A percentile compares a stretch with the other conserved stretches of the same genome.
Evolutionary conservation across 2,329 filamentous ascomycete species (phyloP).

Genomic region (Alternaria sp.): DNA sequence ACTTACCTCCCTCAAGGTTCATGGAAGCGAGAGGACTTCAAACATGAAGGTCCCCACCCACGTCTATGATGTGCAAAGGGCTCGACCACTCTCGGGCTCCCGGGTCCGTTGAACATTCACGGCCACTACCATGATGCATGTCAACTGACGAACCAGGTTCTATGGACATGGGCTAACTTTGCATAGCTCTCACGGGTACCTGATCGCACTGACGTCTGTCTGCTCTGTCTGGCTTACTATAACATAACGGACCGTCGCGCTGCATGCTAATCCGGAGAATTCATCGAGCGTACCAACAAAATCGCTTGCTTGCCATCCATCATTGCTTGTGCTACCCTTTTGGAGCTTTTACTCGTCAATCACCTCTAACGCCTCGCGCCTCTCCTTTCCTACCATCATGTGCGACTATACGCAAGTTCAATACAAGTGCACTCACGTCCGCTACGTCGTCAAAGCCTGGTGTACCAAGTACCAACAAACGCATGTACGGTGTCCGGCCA

Average conservation of each 20-base stretch:
- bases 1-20: slow-evolving; percentile 20
- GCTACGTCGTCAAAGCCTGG: slow-evolving; percentile 64
- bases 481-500: slow-evolving; percentile 62
- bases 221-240: slow-evolving; percentile 20
- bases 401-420: slow-evolving; percentile 67
- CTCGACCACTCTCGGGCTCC: slow-evolving; percentile 28
- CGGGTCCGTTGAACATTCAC: slow-evolving; percentile 28
- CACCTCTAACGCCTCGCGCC: slow-evolving; percentile 4
- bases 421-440: slow-evolving; percentile 62
- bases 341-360: slow-evolving; percentile 4
- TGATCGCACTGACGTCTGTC: slow-evolving; percentile 25
- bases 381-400: slow-evolving; percentile 49
- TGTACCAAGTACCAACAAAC: slow-evolving; percentile 62
- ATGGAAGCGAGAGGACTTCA: slow-evolving; percentile 26
- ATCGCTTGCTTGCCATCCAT: slow-evolving; percentile 8
- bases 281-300: slow-evolving; percentile 8
- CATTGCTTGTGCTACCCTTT: neutral
- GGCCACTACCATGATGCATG: slow-evolving; percentile 26
- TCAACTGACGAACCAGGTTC: slow-evolving; percentile 21
- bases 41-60: slow-evolving; percentile 31
- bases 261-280: slow-evolving; percentile 21
- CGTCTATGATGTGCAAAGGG: slow-evolving; percentile 22
- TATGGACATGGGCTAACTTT: slow-evolving; percentile 21
- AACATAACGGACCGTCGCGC: slow-evolving; percentile 27
- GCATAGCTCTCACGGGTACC: slow-evolving; percentile 31